Percentiles rank a stretch among this genome's conserved stretches.
Conservation (phyloP, 495 filamentous ascomycete genomes). For the Xylaria longipes region DNA sequence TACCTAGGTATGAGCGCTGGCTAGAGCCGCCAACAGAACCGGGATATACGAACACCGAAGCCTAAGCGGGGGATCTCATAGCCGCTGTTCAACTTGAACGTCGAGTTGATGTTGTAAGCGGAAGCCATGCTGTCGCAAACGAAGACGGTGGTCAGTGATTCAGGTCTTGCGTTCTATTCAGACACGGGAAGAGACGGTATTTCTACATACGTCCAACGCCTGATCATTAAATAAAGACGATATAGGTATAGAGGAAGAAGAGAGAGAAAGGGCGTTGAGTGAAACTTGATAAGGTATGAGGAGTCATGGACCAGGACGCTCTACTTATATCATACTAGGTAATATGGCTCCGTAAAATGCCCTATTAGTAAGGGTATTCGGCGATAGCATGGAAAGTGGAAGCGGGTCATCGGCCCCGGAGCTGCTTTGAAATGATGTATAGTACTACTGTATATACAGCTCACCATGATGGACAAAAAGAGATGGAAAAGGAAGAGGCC, state of each 20-base stretch:
- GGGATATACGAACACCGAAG: constrained; percentile 66
- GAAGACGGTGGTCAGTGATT: background rate
- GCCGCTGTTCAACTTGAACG: constrained; percentile 73
- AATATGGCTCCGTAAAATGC: background rate
- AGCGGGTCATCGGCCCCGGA: background rate
- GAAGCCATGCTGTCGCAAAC: constrained; percentile 54
- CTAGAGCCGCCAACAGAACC: background rate
- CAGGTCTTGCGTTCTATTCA: background rate
- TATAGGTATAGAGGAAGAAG: background rate
- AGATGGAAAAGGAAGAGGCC: background rate
- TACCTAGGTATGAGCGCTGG: background rate
- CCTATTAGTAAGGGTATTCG: constrained; percentile 3
- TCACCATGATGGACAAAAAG: background rate
- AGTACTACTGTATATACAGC: background rate
- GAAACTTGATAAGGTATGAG: background rate
- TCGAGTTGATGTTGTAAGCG: constrained; percentile 66
- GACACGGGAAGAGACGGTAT: background rate
- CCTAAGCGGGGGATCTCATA: constrained; percentile 78
- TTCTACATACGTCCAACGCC: background rate
- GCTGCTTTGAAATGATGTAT: background rate
- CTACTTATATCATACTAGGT: background rate
- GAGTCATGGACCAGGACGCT: background rate
- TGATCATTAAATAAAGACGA: background rate
- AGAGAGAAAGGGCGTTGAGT: background rate
- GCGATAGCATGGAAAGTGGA: background rate